These are phyloP conservation scores for Aaosphaeria pasadenensis DNA, from an alignment of 2,329 filamentous ascomycete species.

Conservation along the genomic window DNA sequence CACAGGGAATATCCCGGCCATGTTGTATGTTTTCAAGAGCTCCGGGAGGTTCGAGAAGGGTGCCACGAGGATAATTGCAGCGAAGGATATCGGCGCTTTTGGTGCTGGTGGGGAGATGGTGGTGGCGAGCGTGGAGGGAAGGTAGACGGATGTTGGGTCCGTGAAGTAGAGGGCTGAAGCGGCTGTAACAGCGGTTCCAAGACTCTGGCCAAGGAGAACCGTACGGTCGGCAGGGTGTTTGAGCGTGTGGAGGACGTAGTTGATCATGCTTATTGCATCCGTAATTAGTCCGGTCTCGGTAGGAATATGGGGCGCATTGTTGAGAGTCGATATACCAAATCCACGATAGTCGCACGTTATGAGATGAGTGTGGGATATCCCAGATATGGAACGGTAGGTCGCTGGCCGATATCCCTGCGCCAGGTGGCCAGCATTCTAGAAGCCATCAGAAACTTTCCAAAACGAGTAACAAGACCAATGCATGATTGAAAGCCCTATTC, in stretches of 20 bases:
- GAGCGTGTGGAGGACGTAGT: conserved; percentile 66
- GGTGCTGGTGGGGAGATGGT: neutral
- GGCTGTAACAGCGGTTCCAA: conserved; percentile 80
- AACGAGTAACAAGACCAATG: neutral
- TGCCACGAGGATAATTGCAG: conserved; percentile 74
- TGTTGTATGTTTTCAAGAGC: conserved; percentile 73
- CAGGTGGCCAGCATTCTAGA: conserved; percentile 78
- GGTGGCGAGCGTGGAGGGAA: conserved; percentile 15
- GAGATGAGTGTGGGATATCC: conserved; percentile 68
- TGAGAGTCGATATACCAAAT: conserved; percentile 77
- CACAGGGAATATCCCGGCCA: conserved; percentile 74
- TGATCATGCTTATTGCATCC: conserved; percentile 70
- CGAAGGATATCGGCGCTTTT: conserved; percentile 59
- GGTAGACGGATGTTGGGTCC: conserved; percentile 18
- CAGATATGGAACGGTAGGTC: conserved; percentile 73
- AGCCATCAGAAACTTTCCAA: neutral
- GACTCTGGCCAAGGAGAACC: conserved; percentile 78
- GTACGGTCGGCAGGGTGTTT: conserved; percentile 69
- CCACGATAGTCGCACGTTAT: conserved; percentile 90
- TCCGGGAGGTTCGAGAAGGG: conserved; percentile 73
- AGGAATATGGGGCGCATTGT: conserved; percentile 48
- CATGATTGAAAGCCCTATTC: neutral
- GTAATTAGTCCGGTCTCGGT: conserved; percentile 77
- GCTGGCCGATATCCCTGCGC: conserved; percentile 74
- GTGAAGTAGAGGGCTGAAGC: conserved; percentile 72